Conservation (phyloP, 2,329 filamentous ascomycete species). For the Thielaviopsis populi region DNA sequence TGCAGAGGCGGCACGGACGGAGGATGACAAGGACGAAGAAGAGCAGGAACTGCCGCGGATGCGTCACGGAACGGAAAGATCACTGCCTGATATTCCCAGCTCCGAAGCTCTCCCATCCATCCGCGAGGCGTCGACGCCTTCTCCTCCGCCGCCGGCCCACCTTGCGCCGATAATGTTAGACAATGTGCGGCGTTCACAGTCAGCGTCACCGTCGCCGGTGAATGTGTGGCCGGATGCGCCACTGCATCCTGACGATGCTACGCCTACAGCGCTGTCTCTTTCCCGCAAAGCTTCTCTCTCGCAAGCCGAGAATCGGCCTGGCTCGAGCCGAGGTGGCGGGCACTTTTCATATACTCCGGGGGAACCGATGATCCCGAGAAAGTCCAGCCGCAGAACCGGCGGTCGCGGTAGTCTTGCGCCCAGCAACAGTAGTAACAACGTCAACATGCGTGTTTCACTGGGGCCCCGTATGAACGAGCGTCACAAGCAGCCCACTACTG, state of each 20-base stretch:
- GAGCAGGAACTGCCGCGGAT: conserved; percentile 11
- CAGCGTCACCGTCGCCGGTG: neutral
- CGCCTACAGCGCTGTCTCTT: conserved; percentile 6
- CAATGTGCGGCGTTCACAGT: neutral
- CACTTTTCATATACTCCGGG: conserved; percentile 6
- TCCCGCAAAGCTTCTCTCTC: conserved; percentile 11
- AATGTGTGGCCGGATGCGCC: conserved; percentile 8
- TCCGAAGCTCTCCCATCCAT: conserved; percentile 16
- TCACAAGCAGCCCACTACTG: conserved; percentile 3
- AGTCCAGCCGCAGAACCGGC: conserved; percentile 5
- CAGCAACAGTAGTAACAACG: conserved; percentile 5
- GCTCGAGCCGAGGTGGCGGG: neutral
- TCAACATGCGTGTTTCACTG: conserved; percentile 7
- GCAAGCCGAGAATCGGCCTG: conserved; percentile 4
- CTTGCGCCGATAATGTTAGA: conserved; percentile 7
- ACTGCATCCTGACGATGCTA: conserved; percentile 7
- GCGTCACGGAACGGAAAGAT: conserved; percentile 5
- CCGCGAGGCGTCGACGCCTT: conserved; percentile 7
- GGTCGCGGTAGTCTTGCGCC: neutral
- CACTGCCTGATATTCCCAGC: conserved; percentile 14
- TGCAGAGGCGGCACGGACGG: neutral
- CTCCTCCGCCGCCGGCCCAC: neutral
- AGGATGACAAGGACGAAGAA: neutral
- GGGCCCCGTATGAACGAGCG: neutral
- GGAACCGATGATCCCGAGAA: conserved; percentile 5